Evolutionary conservation across 306 rosid genomes (phyloP), one percentile per base, ranked within the genome.

Genomic region (Pachyrhizus erosus): DNA sequence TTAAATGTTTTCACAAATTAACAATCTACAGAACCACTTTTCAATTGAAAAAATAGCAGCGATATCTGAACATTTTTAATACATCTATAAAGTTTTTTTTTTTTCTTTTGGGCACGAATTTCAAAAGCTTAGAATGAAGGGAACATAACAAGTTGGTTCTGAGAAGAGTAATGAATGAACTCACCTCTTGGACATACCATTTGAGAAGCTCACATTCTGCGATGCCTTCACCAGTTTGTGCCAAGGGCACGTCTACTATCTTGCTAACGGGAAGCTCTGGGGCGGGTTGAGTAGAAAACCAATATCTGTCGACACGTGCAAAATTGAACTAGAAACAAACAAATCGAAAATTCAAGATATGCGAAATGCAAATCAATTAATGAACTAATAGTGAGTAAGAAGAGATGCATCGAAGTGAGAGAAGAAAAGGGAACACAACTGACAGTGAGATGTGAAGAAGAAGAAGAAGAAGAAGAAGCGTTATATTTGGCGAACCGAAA

Each of bases 191-290:
- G 54, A 93, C 99, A 89, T 93, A 88, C 99, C 99, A 96, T 84
- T 89, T 93, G 82, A 96, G 98, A 77, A 96, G 97, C 61, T 96
- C 98, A 40, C 99, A 96, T 85, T 96, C 99, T 2, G 98, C 99
- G 89, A 96, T 96, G 49, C 99, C 98, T 88, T 96, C 99, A 27
- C 99, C 99, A n/a, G 99, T 96, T 80, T 96, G 98, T 8, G 98
- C 99, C 89, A 96, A 82, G 1, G 92, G 98, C 2, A 96, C 92
- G 34, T 93, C 97, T 51, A 96, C 96, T 9, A 86, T 11, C 39
- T 88, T 90, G 45, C 80, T 84, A 12, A 39, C 73, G 4, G 87
- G 78, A 86, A 84, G 79, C 7, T 86, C 90, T 7, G 79, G 68
- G 62, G 61, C 76, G 24, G 90, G 81, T 62, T 88, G 90, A 85